phyloP scores from a whole-genome alignment of 129 eudicot genomes.

The Lactuca sativa region DNA sequence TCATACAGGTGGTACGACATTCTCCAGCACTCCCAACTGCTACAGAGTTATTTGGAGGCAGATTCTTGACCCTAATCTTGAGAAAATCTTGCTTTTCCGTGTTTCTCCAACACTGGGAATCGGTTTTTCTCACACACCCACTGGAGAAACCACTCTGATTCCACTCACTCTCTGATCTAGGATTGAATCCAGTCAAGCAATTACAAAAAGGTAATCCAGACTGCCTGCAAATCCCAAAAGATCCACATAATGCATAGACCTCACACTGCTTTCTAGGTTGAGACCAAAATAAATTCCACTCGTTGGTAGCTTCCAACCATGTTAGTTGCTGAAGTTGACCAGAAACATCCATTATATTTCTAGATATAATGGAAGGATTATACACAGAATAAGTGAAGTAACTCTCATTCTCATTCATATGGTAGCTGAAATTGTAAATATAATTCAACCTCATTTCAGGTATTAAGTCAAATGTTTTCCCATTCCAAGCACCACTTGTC shows the following conservation, averaged over 20 bases:
- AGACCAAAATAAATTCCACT: conserved; percentile 50
- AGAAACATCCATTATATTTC: conserved; percentile 48
- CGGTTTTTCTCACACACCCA: conserved; percentile 53
- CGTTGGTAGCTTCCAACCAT: conserved; percentile 37
- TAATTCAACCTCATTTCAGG: not conserved
- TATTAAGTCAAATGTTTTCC: too few relatives aligned
- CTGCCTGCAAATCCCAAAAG: conserved; percentile 51
- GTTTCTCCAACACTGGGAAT: conserved; percentile 37
- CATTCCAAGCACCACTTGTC: conserved; percentile 55
- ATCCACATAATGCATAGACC: conserved; percentile 62
- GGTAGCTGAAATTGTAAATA: conserved; percentile 42
- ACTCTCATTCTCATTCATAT: conserved; percentile 46
- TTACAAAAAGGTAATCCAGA: conserved; percentile 47
- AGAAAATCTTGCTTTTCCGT: conserved; percentile 30
- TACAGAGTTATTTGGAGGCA: conserved; percentile 28
- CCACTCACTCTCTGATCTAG: conserved; percentile 43
- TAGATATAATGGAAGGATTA: conserved; percentile 32
- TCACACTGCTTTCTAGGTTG: conserved; percentile 57
- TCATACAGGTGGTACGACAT: conserved; percentile 48
- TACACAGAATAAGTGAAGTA: conserved; percentile 45
- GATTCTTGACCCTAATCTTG: not conserved
- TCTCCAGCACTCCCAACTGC: conserved; percentile 25
- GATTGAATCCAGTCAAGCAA: conserved; percentile 50
- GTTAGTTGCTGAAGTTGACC: conserved; percentile 45
- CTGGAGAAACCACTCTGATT: conserved; percentile 53